Percentiles rank a stretch among this genome's conserved stretches.
These are phyloP conservation scores for Ambispora gerdemannii DNA, from an alignment of 192 early-diverging fungal species.

Conservation along the genomic window DNA sequence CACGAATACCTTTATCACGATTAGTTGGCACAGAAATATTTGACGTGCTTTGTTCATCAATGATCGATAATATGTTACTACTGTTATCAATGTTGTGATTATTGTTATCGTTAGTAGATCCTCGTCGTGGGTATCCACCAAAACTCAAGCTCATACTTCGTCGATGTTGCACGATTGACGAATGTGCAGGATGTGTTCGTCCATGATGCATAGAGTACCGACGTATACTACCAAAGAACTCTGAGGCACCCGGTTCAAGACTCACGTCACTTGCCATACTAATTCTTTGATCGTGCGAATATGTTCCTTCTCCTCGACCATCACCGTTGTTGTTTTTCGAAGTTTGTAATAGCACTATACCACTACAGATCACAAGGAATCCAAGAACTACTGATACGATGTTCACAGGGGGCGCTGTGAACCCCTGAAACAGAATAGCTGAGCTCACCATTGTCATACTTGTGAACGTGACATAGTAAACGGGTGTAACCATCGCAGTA, in stretches of 20 bases:
- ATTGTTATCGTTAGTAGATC: conserved; percentile 1
- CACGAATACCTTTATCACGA: not conserved
- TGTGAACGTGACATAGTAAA: conserved; percentile 75
- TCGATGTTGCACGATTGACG: not conserved
- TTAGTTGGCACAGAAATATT: not conserved
- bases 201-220: conserved; percentile 14
- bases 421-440: conserved; percentile 63
- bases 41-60: not conserved
- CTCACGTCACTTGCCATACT: not conserved
- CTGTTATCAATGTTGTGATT: not conserved
- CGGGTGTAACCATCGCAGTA: conserved; percentile 70
- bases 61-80: not conserved
- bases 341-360: conserved; percentile 54
- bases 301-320: not conserved
- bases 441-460: conserved; percentile 62
- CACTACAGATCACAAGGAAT: conserved; percentile 59
- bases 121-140: not conserved
- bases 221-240: conserved; percentile 27
- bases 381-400: conserved; percentile 52
- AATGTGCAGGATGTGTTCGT: not conserved
- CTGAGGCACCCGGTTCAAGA: conserved; percentile 14
- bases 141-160: not conserved
- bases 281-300: not conserved
- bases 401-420: conserved; percentile 44
- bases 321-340: conserved; percentile 28